Evolutionary conservation across 176 grass and related monocot genomes (phyloP).

Genomic region (Aegilops speltoides): DNA sequence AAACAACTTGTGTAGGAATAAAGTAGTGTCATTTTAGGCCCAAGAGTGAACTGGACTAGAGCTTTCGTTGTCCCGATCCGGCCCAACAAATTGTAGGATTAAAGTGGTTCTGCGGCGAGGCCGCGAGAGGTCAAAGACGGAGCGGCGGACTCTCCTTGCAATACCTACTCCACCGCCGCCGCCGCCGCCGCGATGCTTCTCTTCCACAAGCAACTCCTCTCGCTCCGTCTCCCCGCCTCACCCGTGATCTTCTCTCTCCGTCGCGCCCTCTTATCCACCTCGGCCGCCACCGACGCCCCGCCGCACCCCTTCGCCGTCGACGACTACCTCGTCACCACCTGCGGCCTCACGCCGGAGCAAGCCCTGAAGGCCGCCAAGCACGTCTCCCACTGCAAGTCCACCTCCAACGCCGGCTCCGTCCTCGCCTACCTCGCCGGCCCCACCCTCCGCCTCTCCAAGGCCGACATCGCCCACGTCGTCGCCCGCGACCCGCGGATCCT

Average conservation of each 20-base stretch:
- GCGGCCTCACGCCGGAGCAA: constrained; percentile 35
- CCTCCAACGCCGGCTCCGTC: constrained; percentile 33
- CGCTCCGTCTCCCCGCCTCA: background rate
- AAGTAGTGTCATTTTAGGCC: background rate
- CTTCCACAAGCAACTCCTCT: constrained; percentile 5
- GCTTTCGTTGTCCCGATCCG: background rate
- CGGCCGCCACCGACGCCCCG: background rate
- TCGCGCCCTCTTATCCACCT: background rate
- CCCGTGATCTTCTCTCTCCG: background rate
- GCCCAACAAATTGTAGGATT: background rate
- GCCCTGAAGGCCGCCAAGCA: constrained; percentile 8
- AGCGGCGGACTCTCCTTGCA: background rate
- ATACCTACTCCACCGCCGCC: background rate
- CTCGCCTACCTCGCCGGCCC: constrained; percentile 40
- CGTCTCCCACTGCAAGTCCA: constrained; percentile 19
- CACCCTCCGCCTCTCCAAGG: constrained; percentile 35
- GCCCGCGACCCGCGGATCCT: constrained; percentile 34
- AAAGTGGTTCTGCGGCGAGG: too few species aligned
- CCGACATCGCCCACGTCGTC: constrained; percentile 33
- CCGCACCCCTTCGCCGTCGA: background rate
- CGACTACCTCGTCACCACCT: constrained; percentile 44
- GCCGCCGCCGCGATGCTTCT: background rate
- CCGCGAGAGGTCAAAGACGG: background rate
- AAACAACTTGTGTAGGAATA: background rate
- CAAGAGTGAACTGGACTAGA: background rate